phyloP scores from a whole-genome alignment of 2,329 filamentous ascomycete genomes.

The Hortaea werneckii region DNA sequence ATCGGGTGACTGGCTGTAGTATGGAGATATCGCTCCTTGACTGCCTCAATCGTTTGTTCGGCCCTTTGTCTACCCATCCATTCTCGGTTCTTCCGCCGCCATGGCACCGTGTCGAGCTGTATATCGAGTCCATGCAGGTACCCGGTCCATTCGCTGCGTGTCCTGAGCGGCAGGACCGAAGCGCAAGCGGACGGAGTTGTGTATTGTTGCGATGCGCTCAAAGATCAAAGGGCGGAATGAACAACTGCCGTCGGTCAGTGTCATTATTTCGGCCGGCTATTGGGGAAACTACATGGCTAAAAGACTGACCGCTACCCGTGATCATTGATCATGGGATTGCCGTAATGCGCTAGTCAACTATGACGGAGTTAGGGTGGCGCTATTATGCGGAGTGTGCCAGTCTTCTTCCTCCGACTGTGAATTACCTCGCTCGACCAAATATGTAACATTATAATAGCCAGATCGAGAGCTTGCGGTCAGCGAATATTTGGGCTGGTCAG shows the following conservation, averaged over 20 bases:
- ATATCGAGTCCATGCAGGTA: conserved; percentile 8
- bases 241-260: neutral
- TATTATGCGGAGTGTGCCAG: no score
- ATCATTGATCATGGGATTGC: no score
- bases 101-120: conserved; percentile 4
- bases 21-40: conserved; percentile 8
- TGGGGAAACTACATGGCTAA: neutral
- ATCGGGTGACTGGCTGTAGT: conserved; percentile 6
- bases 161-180: neutral
- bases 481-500: no score
- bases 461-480: no score
- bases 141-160: neutral
- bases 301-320: no score
- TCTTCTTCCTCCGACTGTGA: no score
- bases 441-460: no score
- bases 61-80: conserved; percentile 2
- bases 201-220: neutral
- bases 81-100: neutral
- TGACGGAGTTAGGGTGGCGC: no score
- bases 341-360: no score
- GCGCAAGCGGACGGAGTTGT: neutral
- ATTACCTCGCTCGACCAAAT: no score
- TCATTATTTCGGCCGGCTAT: neutral
- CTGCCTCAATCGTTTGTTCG: conserved; percentile 7
- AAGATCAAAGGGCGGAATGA: neutral